These are phyloP conservation scores for Rhexocercosporidium sp. DNA, from an alignment of 2,329 filamentous ascomycete genomes.

Conservation along the genomic window DNA sequence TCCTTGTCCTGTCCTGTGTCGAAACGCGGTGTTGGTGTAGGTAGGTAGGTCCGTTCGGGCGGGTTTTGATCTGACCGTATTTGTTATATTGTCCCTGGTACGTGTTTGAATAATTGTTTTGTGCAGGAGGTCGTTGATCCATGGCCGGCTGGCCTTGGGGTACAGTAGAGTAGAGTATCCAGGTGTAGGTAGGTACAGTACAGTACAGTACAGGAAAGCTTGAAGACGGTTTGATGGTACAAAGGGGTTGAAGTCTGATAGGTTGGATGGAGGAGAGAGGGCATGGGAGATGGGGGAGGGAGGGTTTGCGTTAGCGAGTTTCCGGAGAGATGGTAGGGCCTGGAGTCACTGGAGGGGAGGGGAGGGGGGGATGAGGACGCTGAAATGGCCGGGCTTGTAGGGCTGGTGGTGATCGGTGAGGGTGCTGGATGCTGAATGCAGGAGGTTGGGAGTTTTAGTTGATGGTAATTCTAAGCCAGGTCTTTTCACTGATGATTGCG, in stretches of 20 bases:
- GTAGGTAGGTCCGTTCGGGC: too few species aligned
- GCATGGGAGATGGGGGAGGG: neutral
- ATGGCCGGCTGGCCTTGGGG: too few species aligned
- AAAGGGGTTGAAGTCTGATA: neutral
- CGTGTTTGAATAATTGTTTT: slow-evolving; percentile 1
- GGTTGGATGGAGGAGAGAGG: too few species aligned
- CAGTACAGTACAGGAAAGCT: neutral
- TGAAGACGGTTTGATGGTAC: neutral
- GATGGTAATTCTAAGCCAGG: too few species aligned
- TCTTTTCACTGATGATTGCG: too few species aligned
- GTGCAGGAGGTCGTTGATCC: too few species aligned
- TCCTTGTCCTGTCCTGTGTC: too few species aligned
- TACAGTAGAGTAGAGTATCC: too few species aligned
- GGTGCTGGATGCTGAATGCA: neutral
- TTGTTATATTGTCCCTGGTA: neutral
- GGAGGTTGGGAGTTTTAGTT: neutral
- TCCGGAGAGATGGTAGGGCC: neutral
- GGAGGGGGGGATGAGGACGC: neutral
- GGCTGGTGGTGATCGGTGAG: slow-evolving; percentile 2
- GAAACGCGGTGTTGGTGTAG: neutral
- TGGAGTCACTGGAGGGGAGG: neutral
- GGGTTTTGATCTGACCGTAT: neutral
- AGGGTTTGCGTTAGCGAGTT: neutral
- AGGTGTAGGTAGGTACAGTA: too few species aligned
- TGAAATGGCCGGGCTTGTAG: slow-evolving; percentile 2